Evolutionary conservation across 2,329 filamentous ascomycete genomes (phyloP).

Genomic region (Didymella sp.): DNA sequence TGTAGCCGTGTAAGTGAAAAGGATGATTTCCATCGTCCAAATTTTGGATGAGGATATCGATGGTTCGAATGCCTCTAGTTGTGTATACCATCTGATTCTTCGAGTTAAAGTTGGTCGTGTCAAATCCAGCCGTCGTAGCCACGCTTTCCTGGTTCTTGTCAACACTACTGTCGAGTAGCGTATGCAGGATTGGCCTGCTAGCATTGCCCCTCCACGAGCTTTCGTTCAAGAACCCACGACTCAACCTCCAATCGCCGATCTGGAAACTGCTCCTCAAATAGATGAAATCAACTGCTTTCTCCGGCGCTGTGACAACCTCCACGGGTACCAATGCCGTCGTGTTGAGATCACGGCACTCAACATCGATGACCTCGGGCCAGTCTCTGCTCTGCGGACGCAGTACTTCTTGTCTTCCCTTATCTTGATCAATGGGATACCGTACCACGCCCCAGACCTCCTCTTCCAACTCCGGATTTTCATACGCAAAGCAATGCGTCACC

Average conservation of each 20-base stretch:
- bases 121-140: neutral
- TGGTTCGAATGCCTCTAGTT: constrained; percentile 44
- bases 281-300: constrained; percentile 59
- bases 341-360: constrained; percentile 61
- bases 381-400: constrained; percentile 53
- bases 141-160: neutral
- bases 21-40: constrained; percentile 53
- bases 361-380: constrained; percentile 59
- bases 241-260: constrained; percentile 65
- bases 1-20: constrained; percentile 62
- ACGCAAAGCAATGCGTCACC: constrained; percentile 66
- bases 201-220: constrained; percentile 62
- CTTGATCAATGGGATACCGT: constrained; percentile 47
- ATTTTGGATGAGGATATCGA: constrained; percentile 49
- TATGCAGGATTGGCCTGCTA: constrained; percentile 58
- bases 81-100: constrained; percentile 47
- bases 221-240: constrained; percentile 65
- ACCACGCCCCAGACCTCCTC: constrained; percentile 60
- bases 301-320: constrained; percentile 53
- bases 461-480: constrained; percentile 56
- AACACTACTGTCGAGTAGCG: constrained; percentile 56
- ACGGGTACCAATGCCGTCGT: constrained; percentile 57
- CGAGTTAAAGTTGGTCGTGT: constrained; percentile 15
- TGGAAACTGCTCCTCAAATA: constrained; percentile 65
- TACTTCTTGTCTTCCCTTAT: neutral